Evolutionary conservation across 2,329 filamentous ascomycete species (phyloP).

Genomic region (Juglanconis sp.): DNA sequence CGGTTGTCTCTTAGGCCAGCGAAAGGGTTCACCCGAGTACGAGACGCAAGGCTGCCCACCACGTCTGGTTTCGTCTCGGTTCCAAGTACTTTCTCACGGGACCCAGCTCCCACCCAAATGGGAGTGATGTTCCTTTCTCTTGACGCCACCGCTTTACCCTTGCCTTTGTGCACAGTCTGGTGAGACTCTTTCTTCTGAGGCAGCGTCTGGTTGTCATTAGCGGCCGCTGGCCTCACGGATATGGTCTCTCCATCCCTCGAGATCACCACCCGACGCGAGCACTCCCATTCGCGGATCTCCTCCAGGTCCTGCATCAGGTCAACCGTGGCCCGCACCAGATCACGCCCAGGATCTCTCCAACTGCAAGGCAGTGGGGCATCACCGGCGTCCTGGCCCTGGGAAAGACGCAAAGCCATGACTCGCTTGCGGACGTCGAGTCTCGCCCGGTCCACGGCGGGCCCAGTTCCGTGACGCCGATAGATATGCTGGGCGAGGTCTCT

Average conservation of each 20-base stretch:
- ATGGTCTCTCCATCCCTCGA: neutral
- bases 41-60: neutral
- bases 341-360: neutral
- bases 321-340: neutral
- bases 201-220: neutral
- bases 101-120: neutral
- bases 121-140: neutral
- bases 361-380: neutral
- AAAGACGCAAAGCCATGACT: neutral
- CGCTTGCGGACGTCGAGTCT: neutral
- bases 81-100: neutral
- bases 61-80: neutral
- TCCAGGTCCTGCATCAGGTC: neutral
- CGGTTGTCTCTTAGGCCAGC: neutral
- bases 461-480: neutral
- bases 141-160: neutral
- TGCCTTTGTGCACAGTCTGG: neutral
- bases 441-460: neutral
- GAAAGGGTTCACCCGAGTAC: neutral
- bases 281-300: constrained; percentile 3
- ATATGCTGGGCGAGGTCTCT: neutral
- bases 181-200: neutral
- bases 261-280: neutral
- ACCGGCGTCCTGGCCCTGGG: neutral
- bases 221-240: neutral